These are phyloP conservation scores for Graphium sp. DNA, from an alignment of 2,329 filamentous ascomycete species.

Conservation along the genomic window DNA sequence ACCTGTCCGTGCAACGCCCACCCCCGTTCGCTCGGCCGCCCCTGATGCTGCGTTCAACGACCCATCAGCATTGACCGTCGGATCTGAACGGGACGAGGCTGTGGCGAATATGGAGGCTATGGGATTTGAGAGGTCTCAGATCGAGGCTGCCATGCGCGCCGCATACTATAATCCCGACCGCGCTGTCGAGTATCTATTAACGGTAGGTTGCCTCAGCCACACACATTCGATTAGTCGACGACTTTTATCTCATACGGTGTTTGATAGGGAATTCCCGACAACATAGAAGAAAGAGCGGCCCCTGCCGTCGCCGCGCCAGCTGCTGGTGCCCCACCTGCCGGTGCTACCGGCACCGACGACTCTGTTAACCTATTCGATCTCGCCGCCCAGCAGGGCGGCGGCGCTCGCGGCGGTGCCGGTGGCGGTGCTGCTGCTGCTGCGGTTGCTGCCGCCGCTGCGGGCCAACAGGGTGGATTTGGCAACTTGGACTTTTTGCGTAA, in stretches of 20 bases:
- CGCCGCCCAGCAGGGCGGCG: conserved; percentile 51
- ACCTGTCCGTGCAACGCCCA: conserved; percentile 33
- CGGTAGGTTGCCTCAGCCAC: conserved; percentile 31
- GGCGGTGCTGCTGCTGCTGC: conserved; percentile 24
- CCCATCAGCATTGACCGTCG: conserved; percentile 72
- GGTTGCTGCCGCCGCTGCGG: conserved; percentile 31
- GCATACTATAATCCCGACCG: conserved; percentile 95
- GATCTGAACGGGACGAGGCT: conserved; percentile 63
- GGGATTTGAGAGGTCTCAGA: conserved; percentile 80
- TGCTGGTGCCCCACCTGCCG: conserved; percentile 20
- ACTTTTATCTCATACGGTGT: conserved; percentile 1
- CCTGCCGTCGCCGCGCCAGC: conserved; percentile 18
- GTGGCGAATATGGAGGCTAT: conserved; percentile 92
- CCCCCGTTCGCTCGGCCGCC: conserved; percentile 29
- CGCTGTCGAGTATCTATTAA: conserved; percentile 90
- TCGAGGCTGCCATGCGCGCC: conserved; percentile 87
- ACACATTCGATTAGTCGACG: neutral
- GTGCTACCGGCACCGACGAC: conserved; percentile 41
- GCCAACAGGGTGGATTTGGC: conserved; percentile 38
- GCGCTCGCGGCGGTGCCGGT: conserved; percentile 21
- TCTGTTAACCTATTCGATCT: conserved; percentile 84
- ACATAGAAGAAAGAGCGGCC: conserved; percentile 40
- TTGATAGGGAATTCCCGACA: conserved; percentile 73
- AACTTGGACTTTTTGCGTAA: conserved; percentile 88
- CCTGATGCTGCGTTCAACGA: conserved; percentile 41